Evolutionary conservation across 2,329 filamentous ascomycete genomes (phyloP).

Genomic region (Aspergillus phoenicis): DNA sequence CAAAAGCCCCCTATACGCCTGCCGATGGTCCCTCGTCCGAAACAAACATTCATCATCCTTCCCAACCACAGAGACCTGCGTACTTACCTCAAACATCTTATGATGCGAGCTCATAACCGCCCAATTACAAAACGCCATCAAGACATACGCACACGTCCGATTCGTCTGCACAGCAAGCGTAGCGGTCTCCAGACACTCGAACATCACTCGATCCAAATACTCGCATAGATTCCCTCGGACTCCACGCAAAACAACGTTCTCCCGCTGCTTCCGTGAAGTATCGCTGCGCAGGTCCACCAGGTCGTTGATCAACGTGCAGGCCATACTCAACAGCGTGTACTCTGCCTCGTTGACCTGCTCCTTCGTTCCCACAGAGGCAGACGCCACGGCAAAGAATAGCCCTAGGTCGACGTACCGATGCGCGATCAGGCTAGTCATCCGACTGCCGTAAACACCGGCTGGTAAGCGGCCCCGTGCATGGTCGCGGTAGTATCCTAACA

Average conservation of each 20-base stretch:
- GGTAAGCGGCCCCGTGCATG: conserved; percentile 16
- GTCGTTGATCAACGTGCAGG: conserved; percentile 20
- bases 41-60: conserved; percentile 9
- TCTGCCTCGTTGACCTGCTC: conserved; percentile 13
- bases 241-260: conserved; percentile 25
- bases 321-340: conserved; percentile 15
- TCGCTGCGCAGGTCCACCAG: conserved; percentile 27
- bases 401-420: conserved; percentile 26
- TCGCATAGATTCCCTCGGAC: conserved; percentile 18
- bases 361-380: conserved; percentile 21
- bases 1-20: conserved; percentile 17
- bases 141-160: conserved; percentile 15
- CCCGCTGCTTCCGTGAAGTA: conserved; percentile 22
- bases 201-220: conserved; percentile 20
- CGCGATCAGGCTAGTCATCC: conserved; percentile 17
- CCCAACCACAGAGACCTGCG: background rate
- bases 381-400: conserved; percentile 19
- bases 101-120: conserved; percentile 26
- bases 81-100: conserved; percentile 22
- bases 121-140: conserved; percentile 28
- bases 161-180: conserved; percentile 13
- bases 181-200: conserved; percentile 2
- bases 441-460: conserved; percentile 23
- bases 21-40: background rate
- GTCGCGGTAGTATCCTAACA: conserved; percentile 25